Conservation (phyloP, 768 basidiomycete species). For the Mycena epipterygia region DNA sequence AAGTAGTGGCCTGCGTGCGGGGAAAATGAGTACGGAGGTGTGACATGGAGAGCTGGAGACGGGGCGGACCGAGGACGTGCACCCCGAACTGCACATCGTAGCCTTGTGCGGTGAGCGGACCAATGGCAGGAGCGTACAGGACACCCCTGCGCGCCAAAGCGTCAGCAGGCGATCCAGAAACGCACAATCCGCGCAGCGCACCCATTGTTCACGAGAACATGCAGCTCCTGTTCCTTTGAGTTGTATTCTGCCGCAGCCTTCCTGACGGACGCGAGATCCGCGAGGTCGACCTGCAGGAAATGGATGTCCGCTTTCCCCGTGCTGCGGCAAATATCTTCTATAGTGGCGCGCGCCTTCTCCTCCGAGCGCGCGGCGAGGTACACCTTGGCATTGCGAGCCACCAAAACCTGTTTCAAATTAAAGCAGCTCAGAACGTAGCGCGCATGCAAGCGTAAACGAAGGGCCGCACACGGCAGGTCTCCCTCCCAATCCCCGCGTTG, state of each 20-base stretch:
- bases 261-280: constrained; percentile 47
- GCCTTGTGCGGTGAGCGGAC: constrained; percentile 46
- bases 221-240: constrained; percentile 45
- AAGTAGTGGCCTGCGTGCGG: constrained; percentile 46
- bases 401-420: constrained; percentile 48
- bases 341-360: constrained; percentile 52
- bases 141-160: constrained; percentile 43
- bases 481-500: constrained; percentile 38
- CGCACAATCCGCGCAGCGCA: constrained; percentile 21
- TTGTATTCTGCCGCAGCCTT: constrained; percentile 48
- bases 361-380: constrained; percentile 57
- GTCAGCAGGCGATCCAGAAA: neutral
- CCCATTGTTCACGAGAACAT: constrained; percentile 53
- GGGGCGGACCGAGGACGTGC: constrained; percentile 43
- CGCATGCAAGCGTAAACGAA: neutral
- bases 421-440: constrained; percentile 3
- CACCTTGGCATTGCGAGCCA: constrained; percentile 62
- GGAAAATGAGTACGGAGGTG: neutral
- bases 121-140: constrained; percentile 45
- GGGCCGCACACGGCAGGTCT: constrained; percentile 36
- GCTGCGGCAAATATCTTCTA: constrained; percentile 53
- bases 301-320: constrained; percentile 56
- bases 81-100: constrained; percentile 54
- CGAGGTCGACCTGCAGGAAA: constrained; percentile 54
- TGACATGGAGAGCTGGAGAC: neutral